Percentiles rank a stretch among this genome's conserved stretches.
Evolutionary conservation across 2,329 filamentous ascomycete species (phyloP).

Genomic region (Hypomyces rosellus): DNA sequence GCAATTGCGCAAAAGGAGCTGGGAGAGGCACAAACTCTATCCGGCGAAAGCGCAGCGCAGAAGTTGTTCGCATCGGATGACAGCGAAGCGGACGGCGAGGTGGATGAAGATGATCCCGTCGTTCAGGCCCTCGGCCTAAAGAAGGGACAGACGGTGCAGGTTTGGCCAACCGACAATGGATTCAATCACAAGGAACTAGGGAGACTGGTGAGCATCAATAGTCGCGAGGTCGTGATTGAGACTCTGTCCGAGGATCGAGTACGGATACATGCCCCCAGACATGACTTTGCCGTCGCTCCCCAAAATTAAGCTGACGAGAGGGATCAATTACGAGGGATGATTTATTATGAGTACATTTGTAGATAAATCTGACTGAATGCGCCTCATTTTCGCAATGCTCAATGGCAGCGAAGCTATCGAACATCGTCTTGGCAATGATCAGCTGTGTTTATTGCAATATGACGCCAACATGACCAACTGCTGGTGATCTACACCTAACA

Average conservation of each 20-base stretch:
- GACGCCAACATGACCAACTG: too few relatives aligned
- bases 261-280: slow-evolving; percentile 54
- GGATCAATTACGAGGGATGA: too few relatives aligned
- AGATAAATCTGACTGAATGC: too few relatives aligned
- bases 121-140: slow-evolving; percentile 39
- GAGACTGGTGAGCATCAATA: slow-evolving; percentile 43
- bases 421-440: too few relatives aligned
- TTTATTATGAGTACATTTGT: too few relatives aligned
- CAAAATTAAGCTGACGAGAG: too few relatives aligned
- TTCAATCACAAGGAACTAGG: slow-evolving; percentile 51
- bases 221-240: slow-evolving; percentile 52
- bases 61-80: slow-evolving; percentile 39
- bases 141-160: slow-evolving; percentile 46
- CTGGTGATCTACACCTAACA: too few relatives aligned
- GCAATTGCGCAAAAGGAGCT: slow-evolving; percentile 30
- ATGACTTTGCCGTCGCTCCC: slow-evolving; percentile 43
- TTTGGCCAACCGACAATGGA: slow-evolving; percentile 59
- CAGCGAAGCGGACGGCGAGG: slow-evolving; percentile 34
- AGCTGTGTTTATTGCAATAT: too few relatives aligned
- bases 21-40: slow-evolving; percentile 35
- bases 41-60: slow-evolving; percentile 47
- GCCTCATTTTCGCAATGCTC: too few relatives aligned
- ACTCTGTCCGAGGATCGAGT: slow-evolving; percentile 38
- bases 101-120: slow-evolving; percentile 43
- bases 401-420: too few relatives aligned